Evolutionary conservation across 1,284 basidiomycete genomes (phyloP), one percentile per base, ranked within the genome.

Genomic region (Moniliophthora roreri): DNA sequence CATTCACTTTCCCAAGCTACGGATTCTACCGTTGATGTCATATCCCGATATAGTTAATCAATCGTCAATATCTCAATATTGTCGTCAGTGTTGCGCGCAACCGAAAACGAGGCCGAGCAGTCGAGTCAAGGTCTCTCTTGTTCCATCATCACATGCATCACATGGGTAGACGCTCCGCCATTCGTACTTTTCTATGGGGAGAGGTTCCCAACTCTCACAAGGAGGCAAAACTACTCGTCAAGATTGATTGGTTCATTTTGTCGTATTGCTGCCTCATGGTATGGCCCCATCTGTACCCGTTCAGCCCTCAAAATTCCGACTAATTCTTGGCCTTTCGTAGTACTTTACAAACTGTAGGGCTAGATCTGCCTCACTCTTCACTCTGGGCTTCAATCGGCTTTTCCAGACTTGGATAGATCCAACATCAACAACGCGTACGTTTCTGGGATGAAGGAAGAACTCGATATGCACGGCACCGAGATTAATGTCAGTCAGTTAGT

Each of bases 371-470:
- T 59, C 20, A 38, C 26, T 37, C n/a, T 52, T 57, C 34, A 46
- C 20, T 42, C 44, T 24, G 50, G 38, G 24, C 24, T 44, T 36
- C 34, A 36, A 42, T 41, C 36, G 37, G 8, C 23, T 16, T 28
- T 36, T 28, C 40, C 53, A 85, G 84, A 87, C 66, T 73, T 87
- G 18, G 83, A 87, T 65, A 72, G 84, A 53, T 81, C 82, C 21
- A 87, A 87, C 65, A 73, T 87, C 38, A 74, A 76, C 54, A 87
- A 87, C 66, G 84, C 85, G 7, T 89, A 89, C 66, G 87, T 93
- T 15, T 89, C 87, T 3, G 91, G 90, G 3, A 91, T 93, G 89
- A 84, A 80, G 59, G 87, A 92, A 67, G 88, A 90, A 42, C 76
- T 92, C 32, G 62, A 77, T 54, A 85, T 91, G 81, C 69, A 75